phyloP scores from a whole-genome alignment of 108 stramenopile species.

The Hondaea fermentalgiana region DNA sequence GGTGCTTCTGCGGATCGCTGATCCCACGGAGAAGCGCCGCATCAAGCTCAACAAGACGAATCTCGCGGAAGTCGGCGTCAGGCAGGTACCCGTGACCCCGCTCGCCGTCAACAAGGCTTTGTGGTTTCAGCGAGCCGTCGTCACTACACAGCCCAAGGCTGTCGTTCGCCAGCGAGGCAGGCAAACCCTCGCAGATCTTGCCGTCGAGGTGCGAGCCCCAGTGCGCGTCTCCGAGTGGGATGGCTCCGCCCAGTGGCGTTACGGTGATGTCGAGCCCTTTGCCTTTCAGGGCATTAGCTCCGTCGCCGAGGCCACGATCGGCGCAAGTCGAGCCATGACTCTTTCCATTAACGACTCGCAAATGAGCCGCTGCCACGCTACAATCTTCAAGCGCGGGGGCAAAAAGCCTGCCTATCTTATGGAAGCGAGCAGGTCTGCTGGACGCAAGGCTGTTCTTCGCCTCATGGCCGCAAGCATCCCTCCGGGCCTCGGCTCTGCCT shows the following conservation, averaged over 20 bases:
- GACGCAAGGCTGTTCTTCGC: neutral
- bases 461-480: neutral
- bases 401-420: neutral
- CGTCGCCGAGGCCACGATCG: neutral
- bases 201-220: neutral
- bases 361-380: slow-evolving; percentile 4
- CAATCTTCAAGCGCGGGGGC: neutral
- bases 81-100: neutral
- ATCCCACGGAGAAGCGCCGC: neutral
- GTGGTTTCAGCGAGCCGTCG: neutral
- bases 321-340: neutral
- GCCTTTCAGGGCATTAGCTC: neutral
- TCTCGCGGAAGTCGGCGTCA: neutral
- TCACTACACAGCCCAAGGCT: neutral
- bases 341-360: neutral
- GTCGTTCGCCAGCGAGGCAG: neutral
- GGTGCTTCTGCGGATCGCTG: neutral
- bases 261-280: neutral
- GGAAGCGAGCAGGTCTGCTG: neutral
- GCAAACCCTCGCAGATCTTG: neutral
- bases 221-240: slow-evolving; percentile 8
- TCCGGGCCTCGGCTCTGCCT: neutral
- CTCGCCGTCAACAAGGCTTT: neutral
- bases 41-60: neutral
- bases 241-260: neutral